A percentile compares a stretch with the other conserved stretches of the same genome.
Conservation (phyloP, 2,329 filamentous ascomycete species). For the Cryoendolithus antarcticus region DNA sequence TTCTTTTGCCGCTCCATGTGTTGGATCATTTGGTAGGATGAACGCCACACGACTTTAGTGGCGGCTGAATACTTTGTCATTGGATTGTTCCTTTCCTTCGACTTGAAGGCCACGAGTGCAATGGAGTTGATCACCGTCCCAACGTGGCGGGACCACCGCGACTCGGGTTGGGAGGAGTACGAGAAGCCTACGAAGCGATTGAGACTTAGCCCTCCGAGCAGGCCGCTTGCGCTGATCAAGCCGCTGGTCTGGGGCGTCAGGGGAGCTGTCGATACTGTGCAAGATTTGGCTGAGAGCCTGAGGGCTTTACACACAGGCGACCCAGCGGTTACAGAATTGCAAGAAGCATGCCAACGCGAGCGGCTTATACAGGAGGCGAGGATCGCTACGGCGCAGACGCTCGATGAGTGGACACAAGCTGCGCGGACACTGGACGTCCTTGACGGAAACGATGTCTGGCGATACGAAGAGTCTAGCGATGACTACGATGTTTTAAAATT, state of each 20-base stretch:
- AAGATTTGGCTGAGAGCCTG: constrained; percentile 3
- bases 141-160: too few relatives aligned
- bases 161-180: too few relatives aligned
- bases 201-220: too few relatives aligned
- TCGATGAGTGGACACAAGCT: constrained; percentile 57
- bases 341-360: neutral
- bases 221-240: constrained; percentile 4
- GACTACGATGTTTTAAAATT: constrained; percentile 65
- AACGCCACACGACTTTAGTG: too few relatives aligned
- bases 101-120: too few relatives aligned
- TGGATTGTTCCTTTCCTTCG: too few relatives aligned
- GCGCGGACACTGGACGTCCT: constrained; percentile 66
- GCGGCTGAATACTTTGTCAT: too few relatives aligned
- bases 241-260: constrained; percentile 8
- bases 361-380: constrained; percentile 2
- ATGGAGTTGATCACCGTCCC: too few relatives aligned
- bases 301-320: constrained; percentile 2
- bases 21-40: too few relatives aligned
- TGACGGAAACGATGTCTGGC: constrained; percentile 75
- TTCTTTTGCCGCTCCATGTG: too few relatives aligned
- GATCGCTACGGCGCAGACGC: constrained; percentile 3
- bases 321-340: neutral
- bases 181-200: too few relatives aligned
- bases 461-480: constrained; percentile 50
- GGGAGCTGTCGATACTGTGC: constrained; percentile 8